These are phyloP conservation scores for Arthrobotrys conoides DNA, from an alignment of 2,329 filamentous ascomycete species.

Conservation along the genomic window DNA sequence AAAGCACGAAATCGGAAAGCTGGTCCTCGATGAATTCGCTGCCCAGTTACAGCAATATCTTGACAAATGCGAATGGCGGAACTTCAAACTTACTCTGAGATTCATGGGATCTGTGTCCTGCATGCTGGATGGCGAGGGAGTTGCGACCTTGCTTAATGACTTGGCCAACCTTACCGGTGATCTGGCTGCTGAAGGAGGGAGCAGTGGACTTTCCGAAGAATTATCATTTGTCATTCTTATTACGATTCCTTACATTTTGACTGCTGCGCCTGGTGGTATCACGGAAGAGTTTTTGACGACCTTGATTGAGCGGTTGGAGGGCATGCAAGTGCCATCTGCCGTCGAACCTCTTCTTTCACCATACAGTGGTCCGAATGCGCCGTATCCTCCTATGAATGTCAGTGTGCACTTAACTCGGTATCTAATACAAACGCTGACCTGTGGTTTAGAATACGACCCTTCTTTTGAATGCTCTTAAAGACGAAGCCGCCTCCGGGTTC, in stretches of 20 bases:
- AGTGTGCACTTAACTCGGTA: slow-evolving; percentile 69
- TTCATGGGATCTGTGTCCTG: slow-evolving; percentile 89
- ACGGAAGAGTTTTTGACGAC: slow-evolving; percentile 67
- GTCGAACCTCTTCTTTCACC: slow-evolving; percentile 89
- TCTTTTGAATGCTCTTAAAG: slow-evolving; percentile 62
- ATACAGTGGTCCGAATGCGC: slow-evolving; percentile 71
- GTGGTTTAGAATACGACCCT: slow-evolving; percentile 72
- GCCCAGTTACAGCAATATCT: slow-evolving; percentile 77
- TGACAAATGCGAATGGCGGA: slow-evolving; percentile 83
- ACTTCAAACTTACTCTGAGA: slow-evolving; percentile 90
- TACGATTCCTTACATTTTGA: slow-evolving; percentile 91
- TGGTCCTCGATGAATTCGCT: slow-evolving; percentile 77
- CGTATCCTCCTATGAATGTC: slow-evolving; percentile 70
- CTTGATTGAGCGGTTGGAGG: slow-evolving; percentile 49
- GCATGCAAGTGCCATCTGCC: slow-evolving; percentile 80
- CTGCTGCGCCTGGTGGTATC: slow-evolving; percentile 78
- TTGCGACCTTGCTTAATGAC: slow-evolving; percentile 87
- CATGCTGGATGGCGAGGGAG: slow-evolving; percentile 83
- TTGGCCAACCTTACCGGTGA: slow-evolving; percentile 75
- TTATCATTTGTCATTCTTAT: slow-evolving; percentile 84
- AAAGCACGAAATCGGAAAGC: slow-evolving; percentile 74
- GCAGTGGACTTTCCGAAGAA: slow-evolving; percentile 56
- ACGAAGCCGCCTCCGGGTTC: slow-evolving; percentile 66
- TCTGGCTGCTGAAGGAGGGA: slow-evolving; percentile 79
- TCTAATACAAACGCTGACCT: slow-evolving; percentile 77